Conservation (phyloP, 2,329 filamentous ascomycete species). For the Xylaria sp. region DNA sequence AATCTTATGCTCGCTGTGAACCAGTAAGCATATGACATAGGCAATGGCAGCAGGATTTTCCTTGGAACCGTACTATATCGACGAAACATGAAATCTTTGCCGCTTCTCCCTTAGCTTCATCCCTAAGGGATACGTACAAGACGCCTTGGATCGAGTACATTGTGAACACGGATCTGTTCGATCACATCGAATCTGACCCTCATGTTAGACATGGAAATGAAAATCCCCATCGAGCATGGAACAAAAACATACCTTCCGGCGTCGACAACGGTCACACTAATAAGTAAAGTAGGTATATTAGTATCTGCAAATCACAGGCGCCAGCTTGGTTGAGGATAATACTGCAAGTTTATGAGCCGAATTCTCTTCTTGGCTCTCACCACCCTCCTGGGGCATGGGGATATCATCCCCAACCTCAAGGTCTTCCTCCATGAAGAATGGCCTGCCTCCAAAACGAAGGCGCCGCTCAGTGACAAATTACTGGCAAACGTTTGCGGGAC, state of each 20-base stretch:
- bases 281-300: not conserved
- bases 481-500: not conserved
- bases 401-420: not conserved
- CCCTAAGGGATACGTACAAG: not conserved
- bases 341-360: not conserved
- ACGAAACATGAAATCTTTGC: not conserved
- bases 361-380: not conserved
- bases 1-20: constrained; percentile 1
- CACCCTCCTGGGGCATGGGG: not conserved
- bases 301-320: not conserved
- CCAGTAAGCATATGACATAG: not conserved
- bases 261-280: constrained; percentile 3
- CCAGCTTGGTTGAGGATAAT: not conserved
- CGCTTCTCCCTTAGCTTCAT: constrained; percentile 1
- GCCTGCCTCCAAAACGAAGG: not conserved
- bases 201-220: not conserved
- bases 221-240: not conserved
- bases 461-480: too few relatives aligned
- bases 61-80: not conserved
- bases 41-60: not conserved
- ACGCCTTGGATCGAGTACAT: not conserved
- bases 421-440: not conserved
- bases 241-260: constrained; percentile 3
- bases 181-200: not conserved
- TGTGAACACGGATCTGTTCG: not conserved